Base-by-base conservation (phyloP, 768 basidiomycete species). In the Hypholoma fasciculare region DNA sequence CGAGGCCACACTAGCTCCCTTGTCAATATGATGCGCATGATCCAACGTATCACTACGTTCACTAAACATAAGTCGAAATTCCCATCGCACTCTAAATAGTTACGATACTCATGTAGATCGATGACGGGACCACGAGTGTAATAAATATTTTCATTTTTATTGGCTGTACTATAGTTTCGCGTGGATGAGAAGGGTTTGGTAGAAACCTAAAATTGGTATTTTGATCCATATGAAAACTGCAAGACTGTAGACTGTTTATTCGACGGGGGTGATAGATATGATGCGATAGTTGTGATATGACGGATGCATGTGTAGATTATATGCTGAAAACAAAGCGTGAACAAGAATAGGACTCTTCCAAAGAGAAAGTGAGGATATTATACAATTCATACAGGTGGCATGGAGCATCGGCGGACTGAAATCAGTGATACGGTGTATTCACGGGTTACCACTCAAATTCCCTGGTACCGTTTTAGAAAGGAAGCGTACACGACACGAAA, bases 391-490 rank as follows among this genome's bases (percentile, higher is more conserved):
- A 49, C 56, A 57, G 30, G 17, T 48, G 39, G 46, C 44, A 37
- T 39, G 36, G 39, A 39, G 54, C 34, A 46, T 46, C 40, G 54
- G 43, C 23, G 23, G 38, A 34, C 30, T 34, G 30, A 34, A 34
- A 34, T 34, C 30, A 34, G 30, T 34, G 30, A 34, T 34, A 34
- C 30, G 30, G 30, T 34, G 30, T 34, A 34, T 34, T 34, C 30
- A 5, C 30, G 30, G 30, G 30, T 68, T 61, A 78, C 77, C 77
- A 78, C 66, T 78, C 77, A 49, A 78, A 78, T 65, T 78, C 77
- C 54, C 77, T 78, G 52, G 1, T 36, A 52, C 12, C 34, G 34
- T 37, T 47, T 54, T 16, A 60, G 63, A 27, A 64, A 37, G 7
- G 30, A 23, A 48, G 19, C 26, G 14, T 47, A 12, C 20, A 30